A percentile compares a stretch with the other conserved stretches of the same genome.
Conservation (phyloP, 495 filamentous ascomycete species). For the Penicillium daleae region DNA sequence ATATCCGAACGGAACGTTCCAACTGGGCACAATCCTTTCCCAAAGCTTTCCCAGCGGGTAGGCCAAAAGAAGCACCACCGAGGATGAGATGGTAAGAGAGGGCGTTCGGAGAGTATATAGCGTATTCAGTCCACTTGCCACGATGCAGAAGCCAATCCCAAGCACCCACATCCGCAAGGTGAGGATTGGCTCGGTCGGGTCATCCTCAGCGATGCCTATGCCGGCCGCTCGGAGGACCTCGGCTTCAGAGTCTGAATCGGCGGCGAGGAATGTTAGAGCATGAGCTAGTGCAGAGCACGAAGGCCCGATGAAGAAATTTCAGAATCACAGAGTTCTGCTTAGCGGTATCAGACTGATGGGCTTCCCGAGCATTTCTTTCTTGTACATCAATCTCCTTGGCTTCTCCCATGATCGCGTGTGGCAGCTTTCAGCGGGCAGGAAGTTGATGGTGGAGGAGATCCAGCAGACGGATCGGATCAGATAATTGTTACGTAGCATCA, state of each 20-base stretch:
- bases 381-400: not conserved
- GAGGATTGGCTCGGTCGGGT: not conserved
- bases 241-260: not conserved
- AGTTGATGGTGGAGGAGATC: not conserved
- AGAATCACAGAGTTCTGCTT: not conserved
- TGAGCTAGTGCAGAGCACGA: not conserved
- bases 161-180: not conserved
- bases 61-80: slow-evolving; percentile 65
- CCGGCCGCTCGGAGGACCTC: not conserved
- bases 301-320: not conserved
- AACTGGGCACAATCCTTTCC: not conserved
- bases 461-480: slow-evolving; percentile 23
- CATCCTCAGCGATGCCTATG: not conserved
- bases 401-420: not conserved
- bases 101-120: slow-evolving; percentile 61
- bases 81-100: slow-evolving; percentile 58
- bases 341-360: not conserved
- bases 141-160: not conserved
- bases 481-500: slow-evolving; percentile 18
- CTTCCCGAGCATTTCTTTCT: not conserved
- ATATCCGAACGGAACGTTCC: not conserved
- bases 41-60: slow-evolving; percentile 54
- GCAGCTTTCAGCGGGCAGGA: slow-evolving; percentile 50
- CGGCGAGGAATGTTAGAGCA: not conserved
- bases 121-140: slow-evolving; percentile 52